Evolutionary conservation across 306 rosid genomes (phyloP), one percentile per base, ranked within the genome.

Genomic region (Malus orientalis): DNA sequence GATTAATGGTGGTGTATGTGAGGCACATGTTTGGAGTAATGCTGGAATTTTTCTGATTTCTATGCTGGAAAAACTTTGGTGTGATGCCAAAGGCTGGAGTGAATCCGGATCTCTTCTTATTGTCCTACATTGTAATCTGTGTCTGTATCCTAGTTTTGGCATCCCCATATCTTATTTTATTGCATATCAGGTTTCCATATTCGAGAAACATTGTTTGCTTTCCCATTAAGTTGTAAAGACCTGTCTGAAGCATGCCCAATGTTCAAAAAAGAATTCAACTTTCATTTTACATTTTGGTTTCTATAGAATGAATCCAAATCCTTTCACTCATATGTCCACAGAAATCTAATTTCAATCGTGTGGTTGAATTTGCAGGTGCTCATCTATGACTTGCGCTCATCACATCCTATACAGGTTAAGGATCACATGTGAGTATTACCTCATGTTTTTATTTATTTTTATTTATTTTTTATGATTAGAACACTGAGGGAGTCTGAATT

Each of bases 301-400:
- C 68, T 29, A 15, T 30, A 25, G 20, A 61, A 14, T 25, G 67
- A 61, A 61, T 61, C 16, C 27, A 29, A 33, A 61, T 61, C 19
- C 8, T 23, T 63, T 63, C 33, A 30, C 42, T 30, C 8, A 13
- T n/a, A 16, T 8, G 12, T 32, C 8, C 42, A 16, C 18, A 30
- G 54, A 61, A 70, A 32, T 79, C 18, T 63, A 44, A 76, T 42
- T 76, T 38, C 18, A 2, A 23, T 58, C 60, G 14, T 62, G 20
- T 45, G 42, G 45, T 79, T 71, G 74, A 60, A 57, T 42, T 23
- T 81, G 87, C 95, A 94, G 98, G 95, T 94, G 63, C 90, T 94
- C 82, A 82, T 94, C 71, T 94, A 90, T 81, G 98, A 94, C 80
- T 78, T 92, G 77, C 98, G 97, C 57, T 90, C 97, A 5, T 89